Evolutionary conservation across 148 eudicot species (phyloP), one percentile per base, ranked within the genome.

Genomic region (Selenicereus undatus): DNA sequence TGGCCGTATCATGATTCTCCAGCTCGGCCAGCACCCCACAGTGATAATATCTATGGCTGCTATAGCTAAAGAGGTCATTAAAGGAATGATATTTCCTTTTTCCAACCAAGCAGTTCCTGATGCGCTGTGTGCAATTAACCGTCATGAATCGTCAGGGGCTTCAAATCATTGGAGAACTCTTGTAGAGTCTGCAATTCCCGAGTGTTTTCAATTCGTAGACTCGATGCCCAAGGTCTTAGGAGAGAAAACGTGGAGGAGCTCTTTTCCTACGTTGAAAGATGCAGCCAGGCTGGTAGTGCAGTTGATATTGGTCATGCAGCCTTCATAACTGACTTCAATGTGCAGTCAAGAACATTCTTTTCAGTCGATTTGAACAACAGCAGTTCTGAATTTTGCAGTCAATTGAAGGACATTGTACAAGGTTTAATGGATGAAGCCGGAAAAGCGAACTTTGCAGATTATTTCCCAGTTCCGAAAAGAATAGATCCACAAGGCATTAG

Each of bases 361-460:
- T 86, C 91, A 5, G 79, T 71, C 79, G 90, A 91, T 74, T 66
- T 87, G 78, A 80, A 83, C 6, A 88, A 89, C 54, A 84, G 85
- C 4, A 64, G 71, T 30, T 80, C 88, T 12, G 90, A 88, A 60
- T 77, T 84, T 14, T 84, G 86, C 3, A 71, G 52, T 30, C 82
- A 89, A 29, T 82, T 89, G 70, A 85, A 83, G 82, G 86, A 85
- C 2, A 52, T 87, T 32, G 77, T 85, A 20, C 65, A 85, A 80
- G 77, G 78, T 27, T 73, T 90, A 43, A 80, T 88, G 86, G 81
- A 76, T 56, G 89, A 76, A 58, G 79, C 79, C 0, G 93, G 89
- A 6, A 88, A 83, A 43, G 90, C 90, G 5, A 89, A 91, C 73
- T 71, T 89, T 21, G 93, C 81, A 26, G 90, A 91, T 80, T 86